Percentiles rank a stretch among this genome's conserved stretches.
These are phyloP conservation scores for Hanseniaspora gamundiae DNA, from an alignment of 1,139 yeast genomes.

Conservation along the genomic window DNA sequence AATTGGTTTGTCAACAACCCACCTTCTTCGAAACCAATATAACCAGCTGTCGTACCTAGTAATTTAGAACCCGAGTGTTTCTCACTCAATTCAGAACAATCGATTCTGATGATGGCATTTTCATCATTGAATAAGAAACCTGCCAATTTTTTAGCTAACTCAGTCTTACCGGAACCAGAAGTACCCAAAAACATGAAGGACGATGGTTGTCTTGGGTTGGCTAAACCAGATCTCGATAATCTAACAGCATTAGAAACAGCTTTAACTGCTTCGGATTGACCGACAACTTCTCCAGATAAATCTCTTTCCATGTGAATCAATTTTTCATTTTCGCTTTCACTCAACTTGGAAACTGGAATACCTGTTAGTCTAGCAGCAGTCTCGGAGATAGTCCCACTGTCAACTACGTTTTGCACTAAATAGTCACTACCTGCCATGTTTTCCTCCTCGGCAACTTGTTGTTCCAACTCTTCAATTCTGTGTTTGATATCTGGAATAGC, in stretches of 20 bases:
- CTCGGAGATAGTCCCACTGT: slow-evolving; percentile 87
- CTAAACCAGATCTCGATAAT: slow-evolving; percentile 86
- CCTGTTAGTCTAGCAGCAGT: slow-evolving; percentile 97
- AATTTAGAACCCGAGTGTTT: slow-evolving; percentile 92
- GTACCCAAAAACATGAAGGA: slow-evolving; percentile 90
- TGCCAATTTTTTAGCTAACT: slow-evolving; percentile 90
- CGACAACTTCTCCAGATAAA: slow-evolving; percentile 74
- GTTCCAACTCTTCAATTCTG: slow-evolving; percentile 65
- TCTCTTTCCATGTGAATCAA: slow-evolving; percentile 90
- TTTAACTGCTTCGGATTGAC: slow-evolving; percentile 91
- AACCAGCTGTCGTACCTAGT: slow-evolving; percentile 97
- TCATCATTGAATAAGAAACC: slow-evolving; percentile 93
- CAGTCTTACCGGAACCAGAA: slow-evolving; percentile 98
- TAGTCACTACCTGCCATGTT: slow-evolving; percentile 49
- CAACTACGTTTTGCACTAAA: slow-evolving; percentile 79
- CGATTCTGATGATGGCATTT: slow-evolving; percentile 92
- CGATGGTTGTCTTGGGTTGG: slow-evolving; percentile 94
- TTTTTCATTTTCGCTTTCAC: slow-evolving; percentile 90
- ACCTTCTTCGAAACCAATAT: slow-evolving; percentile 96
- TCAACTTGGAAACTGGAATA: slow-evolving; percentile 92
- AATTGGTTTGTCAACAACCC: slow-evolving; percentile 90
- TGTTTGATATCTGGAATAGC: slow-evolving; percentile 88
- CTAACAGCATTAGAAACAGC: slow-evolving; percentile 94
- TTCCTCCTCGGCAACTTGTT: slow-evolving; percentile 63
- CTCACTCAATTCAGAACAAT: slow-evolving; percentile 92